A percentile compares a stretch with the other conserved stretches of the same genome.
Evolutionary conservation across 2,329 filamentous ascomycete species (phyloP).

Genomic region (Stachybotrys elegans): DNA sequence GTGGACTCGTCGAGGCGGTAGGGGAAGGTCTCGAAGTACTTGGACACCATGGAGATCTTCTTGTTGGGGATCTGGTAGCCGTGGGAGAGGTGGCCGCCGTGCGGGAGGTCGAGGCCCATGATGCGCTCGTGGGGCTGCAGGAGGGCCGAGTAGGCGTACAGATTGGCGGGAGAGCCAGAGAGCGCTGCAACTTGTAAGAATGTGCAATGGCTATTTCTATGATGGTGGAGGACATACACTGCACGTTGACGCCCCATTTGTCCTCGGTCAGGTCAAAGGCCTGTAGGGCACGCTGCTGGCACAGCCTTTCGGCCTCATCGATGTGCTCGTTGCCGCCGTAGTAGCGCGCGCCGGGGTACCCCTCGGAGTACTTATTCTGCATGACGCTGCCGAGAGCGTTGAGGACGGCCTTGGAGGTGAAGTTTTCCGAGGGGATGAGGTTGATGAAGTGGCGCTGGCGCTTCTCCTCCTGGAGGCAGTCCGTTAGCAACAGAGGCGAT

Average conservation of each 20-base stretch:
- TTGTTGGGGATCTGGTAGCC: slow-evolving; percentile 89
- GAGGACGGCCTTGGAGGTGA: slow-evolving; percentile 82
- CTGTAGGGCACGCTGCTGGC: slow-evolving; percentile 80
- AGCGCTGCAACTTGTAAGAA: slow-evolving; percentile 48
- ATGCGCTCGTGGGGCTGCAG: slow-evolving; percentile 86
- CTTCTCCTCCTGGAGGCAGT: slow-evolving; percentile 72
- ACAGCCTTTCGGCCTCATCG: slow-evolving; percentile 79
- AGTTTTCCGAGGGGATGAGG: slow-evolving; percentile 87
- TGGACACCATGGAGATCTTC: slow-evolving; percentile 92
- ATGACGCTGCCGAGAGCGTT: slow-evolving; percentile 86
- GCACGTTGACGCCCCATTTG: slow-evolving; percentile 97
- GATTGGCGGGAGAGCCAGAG: slow-evolving; percentile 66
- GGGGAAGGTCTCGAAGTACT: slow-evolving; percentile 95
- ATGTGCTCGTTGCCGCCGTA: slow-evolving; percentile 96
- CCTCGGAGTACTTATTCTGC: slow-evolving; percentile 98
- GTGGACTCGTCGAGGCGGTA: slow-evolving; percentile 86
- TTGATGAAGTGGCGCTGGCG: slow-evolving; percentile 97
- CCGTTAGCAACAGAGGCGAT: slow-evolving; percentile 1
- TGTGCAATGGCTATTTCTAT: not conserved
- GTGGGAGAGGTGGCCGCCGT: slow-evolving; percentile 90
- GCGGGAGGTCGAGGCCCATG: slow-evolving; percentile 92
- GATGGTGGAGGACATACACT: slow-evolving; percentile 48
- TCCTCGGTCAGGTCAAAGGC: slow-evolving; percentile 75
- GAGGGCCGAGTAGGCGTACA: slow-evolving; percentile 89
- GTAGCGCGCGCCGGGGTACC: slow-evolving; percentile 89